Base-by-base conservation (phyloP, 768 basidiomycete species). In the Termitomyces sp. region DNA sequence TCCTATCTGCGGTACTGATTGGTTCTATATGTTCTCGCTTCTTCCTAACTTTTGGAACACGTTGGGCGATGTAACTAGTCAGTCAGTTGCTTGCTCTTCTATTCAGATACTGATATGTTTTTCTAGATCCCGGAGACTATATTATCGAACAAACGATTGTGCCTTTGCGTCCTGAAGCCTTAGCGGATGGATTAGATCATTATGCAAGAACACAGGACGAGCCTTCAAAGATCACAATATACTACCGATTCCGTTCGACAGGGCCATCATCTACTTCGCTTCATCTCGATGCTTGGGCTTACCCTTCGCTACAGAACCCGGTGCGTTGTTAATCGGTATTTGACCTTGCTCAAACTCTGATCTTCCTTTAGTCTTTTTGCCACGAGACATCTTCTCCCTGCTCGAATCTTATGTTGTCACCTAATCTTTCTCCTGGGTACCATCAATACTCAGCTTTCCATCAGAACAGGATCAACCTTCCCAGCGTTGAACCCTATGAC, bases 21-120 rank as follows among this genome's bases (percentile, higher is more conserved):
- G 69, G 68, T 52, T 68, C 8, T 86, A 86, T 65, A 74, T 71
- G 54, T 74, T 78, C 4, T 64, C 74, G n/a, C 74, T 86, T 45
- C 77, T 78, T 16, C 82, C 83, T 27, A 68, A 65, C 46, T 82
- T 79, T 59, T 86, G 84, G 84, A 69, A 73, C 20, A 71, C 71
- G 9, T 59, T 86, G 47, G 80, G 80, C 62, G 68, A 71, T 56
- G 69, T 72, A 14, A 58, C 74, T 62, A 77, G 84, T 83, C 56
- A 50, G 75, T 57, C 2, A 36, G 14, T 46, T 42, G 22, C 48
- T 20, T 60, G 27, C 43, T 44, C 32, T 42, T 30, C 20, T 33
- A 16, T 44, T 32, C 44, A 33, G 22, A 13, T 37, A 13, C 47
- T 52, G 8, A 45, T 46, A 34, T 24, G 43, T 44, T n/a, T 22